Evolutionary conservation across 176 grass and related monocot species (phyloP).

Genomic region (Eleusine indica): DNA sequence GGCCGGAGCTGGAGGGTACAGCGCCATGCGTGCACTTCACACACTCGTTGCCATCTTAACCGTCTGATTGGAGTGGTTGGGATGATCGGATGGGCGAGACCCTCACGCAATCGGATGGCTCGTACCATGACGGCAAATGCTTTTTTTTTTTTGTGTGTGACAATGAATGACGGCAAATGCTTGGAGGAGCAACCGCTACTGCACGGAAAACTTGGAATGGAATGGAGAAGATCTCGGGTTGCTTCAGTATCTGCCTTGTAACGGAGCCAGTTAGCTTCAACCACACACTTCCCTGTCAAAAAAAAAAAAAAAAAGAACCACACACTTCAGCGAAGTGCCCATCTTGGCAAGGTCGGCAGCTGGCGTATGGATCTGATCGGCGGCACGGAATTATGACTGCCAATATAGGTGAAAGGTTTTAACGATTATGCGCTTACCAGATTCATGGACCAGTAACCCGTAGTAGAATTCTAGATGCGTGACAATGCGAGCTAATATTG

Average conservation of each 20-base stretch:
- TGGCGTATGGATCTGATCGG: not conserved
- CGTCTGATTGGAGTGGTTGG: not conserved
- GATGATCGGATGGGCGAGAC: not conserved
- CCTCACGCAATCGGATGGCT: slow-evolving; percentile 1
- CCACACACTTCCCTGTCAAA: slow-evolving; percentile 7
- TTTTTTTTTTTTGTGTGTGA: too few relatives aligned
- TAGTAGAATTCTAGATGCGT: too few relatives aligned
- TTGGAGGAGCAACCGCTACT: not conserved
- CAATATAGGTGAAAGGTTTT: slow-evolving; percentile 3
- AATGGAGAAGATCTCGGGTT: not conserved
- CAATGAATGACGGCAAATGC: not conserved
- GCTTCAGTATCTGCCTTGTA: slow-evolving; percentile 3
- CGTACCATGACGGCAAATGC: not conserved
- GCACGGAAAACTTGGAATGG: not conserved
- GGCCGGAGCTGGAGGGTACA: not conserved
- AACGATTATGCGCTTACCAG: not conserved
- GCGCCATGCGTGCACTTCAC: not conserved
- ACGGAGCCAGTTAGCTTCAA: slow-evolving; percentile 6
- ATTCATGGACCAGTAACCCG: not conserved
- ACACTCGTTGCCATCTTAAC: not conserved
- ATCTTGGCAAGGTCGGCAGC: not conserved
- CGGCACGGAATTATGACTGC: not conserved
- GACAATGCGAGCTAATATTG: too few relatives aligned
- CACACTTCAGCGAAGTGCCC: slow-evolving; percentile 7
- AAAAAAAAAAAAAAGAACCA: not conserved